A percentile compares a stretch with the other conserved stretches of the same genome.
phyloP scores from a whole-genome alignment of 164 flowering plant species.

The Kingdonia uniflora region DNA sequence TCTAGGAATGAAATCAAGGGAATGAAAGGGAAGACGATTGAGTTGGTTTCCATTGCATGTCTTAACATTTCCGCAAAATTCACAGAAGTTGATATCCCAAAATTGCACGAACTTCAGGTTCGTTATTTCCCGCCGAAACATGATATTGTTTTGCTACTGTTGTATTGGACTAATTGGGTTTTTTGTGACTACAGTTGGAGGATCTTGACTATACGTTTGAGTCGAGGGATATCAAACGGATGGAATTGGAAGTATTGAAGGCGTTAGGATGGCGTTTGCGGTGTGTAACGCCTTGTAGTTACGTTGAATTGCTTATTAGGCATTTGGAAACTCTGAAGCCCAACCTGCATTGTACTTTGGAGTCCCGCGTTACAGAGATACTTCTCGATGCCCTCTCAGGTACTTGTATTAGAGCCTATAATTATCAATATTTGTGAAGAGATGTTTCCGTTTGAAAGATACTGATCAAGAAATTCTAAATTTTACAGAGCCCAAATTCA shows the following conservation, averaged over 20 bases:
- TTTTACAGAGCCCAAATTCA: conserved; percentile 31
- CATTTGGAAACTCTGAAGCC: conserved; percentile 17
- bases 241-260: conserved; percentile 41
- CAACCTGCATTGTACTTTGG: conserved; percentile 14
- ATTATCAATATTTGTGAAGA: neutral
- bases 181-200: conserved; percentile 25
- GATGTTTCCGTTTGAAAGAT: neutral
- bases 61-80: conserved; percentile 56
- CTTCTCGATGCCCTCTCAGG: conserved; percentile 38
- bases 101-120: conserved; percentile 50
- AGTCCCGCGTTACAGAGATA: conserved; percentile 23
- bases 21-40: conserved; percentile 19
- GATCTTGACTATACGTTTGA: conserved; percentile 29
- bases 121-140: neutral
- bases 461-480: neutral
- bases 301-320: conserved; percentile 25
- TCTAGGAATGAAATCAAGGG: conserved; percentile 32
- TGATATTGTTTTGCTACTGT: neutral
- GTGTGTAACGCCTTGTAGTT: conserved; percentile 38
- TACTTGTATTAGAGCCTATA: conserved; percentile 2
- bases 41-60: conserved; percentile 46
- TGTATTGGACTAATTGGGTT: neutral
- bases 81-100: conserved; percentile 27
- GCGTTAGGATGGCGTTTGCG: conserved; percentile 40
- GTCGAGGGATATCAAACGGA: conserved; percentile 24